Evolutionary conservation across 139 green algal species (phyloP), one percentile per base, ranked within the genome.

Genomic region (Picochlorum sp.): DNA sequence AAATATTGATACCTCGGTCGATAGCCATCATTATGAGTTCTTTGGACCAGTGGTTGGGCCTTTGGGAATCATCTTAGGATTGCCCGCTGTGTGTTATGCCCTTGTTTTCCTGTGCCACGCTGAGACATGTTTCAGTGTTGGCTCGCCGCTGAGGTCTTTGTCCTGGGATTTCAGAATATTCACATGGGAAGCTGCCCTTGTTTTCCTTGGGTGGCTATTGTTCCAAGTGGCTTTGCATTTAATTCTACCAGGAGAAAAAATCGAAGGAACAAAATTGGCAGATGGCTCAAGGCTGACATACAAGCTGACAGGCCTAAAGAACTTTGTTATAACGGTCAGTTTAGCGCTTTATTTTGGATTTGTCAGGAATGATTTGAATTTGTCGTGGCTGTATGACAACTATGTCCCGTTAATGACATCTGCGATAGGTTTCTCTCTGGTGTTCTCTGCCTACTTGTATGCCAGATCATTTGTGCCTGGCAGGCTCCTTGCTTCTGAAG

Each of bases 231-330:
- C 65, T 6, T 75, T 96, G 28, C 90, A 97, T 74, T 44, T 93
- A 10, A 3, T 88, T 21, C 71, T 96, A 15, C 90, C 90, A 6
- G 86, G 86, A 3, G 41, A 81, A 45, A n/a, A 21, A 4, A 64
- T 34, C 1, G n/a, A 87, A 56, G 90, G 90, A 1, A 76, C 80
- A 21, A 10, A 69, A 23, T 75, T 94, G 50, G 51, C 72, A 1
- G 67, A 88, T 60, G 80, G 79, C 6, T 58, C 52, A 5, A 70
- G 75, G 2, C 78, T 96, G 1, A 78, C 49, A 0, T 97, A 97
- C 79, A 92, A 92, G 56, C 70, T 96, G 4, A 96, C 89, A 59
- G 85, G 88, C 7, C 80, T 90, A 60, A 47, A 55, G 1, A 75
- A 88, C 38, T 75, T 90, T 5, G 14, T 71, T 4, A 30, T 89